Evolutionary conservation across 805 yeast species (phyloP).

Genomic region (Saccharomycopsis sp.): DNA sequence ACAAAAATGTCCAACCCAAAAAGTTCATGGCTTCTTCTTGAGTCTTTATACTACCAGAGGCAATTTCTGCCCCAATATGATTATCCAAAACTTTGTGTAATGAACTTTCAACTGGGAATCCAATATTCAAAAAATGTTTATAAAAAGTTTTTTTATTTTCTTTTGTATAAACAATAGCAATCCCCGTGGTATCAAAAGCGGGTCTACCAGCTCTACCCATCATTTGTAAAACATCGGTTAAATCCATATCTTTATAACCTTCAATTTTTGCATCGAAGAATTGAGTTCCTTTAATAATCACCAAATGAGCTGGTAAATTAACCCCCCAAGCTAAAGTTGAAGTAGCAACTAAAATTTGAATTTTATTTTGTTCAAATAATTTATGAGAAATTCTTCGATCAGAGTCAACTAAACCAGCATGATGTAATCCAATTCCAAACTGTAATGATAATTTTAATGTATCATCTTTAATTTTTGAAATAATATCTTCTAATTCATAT

Average conservation of each 20-base stretch:
- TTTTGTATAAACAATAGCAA: conserved; percentile 83
- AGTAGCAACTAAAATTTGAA: conserved; percentile 90
- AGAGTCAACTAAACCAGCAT: conserved; percentile 90
- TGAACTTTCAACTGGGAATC: conserved; percentile 91
- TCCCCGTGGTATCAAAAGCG: conserved; percentile 85
- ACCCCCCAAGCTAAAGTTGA: conserved; percentile 99
- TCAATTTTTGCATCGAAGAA: conserved; percentile 92
- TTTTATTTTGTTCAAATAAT: conserved; percentile 75
- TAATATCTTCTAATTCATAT: conserved; percentile 40
- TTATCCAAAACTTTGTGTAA: conserved; percentile 73
- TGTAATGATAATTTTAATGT: conserved; percentile 65
- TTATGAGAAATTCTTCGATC: conserved; percentile 86
- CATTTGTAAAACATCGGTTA: conserved; percentile 93
- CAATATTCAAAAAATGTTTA: conserved; percentile 81
- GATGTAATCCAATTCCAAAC: conserved; percentile 87
- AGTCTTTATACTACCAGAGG: conserved; percentile 88
- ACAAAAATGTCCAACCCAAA: conserved; percentile 92
- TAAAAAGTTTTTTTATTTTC: conserved; percentile 77
- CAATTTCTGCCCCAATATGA: conserved; percentile 91
- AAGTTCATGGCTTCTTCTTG: conserved; percentile 92
- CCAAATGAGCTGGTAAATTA: conserved; percentile 95
- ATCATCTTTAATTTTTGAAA: conserved; percentile 64
- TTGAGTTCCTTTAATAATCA: conserved; percentile 95
- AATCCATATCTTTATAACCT: conserved; percentile 88
- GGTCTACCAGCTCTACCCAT: conserved; percentile 99